Evolutionary conservation across 2,329 filamentous ascomycete species (phyloP), one percentile per base, ranked within the genome.

Genomic region (Aplosporella prunicola): DNA sequence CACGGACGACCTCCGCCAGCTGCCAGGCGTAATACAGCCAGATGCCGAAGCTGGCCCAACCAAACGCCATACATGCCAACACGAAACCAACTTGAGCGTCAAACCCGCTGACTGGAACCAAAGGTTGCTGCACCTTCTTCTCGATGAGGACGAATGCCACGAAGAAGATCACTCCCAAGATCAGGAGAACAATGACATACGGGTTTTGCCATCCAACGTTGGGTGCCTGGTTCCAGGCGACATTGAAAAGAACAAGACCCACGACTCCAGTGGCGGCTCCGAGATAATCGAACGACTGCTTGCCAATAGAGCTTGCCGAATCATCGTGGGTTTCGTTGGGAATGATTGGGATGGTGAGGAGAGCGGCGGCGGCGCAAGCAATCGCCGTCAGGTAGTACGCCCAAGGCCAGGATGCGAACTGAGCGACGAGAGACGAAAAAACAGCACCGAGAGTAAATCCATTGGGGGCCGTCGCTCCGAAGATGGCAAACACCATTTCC

Each of bases 211-310:
- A 82, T 2, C 75, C 74, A 2, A 67, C 70, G 0, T 73, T 61
- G 0, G 74, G 68, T 0, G 72, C 76, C 49, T 82, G 76, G 41
- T 78, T 81, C 74, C 75, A 80, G 0, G 76, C 72, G 46, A 82
- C 74, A 51, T 80, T 80, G 56, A 82, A 67, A 13, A 82, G 60
- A 0, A 79, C 62, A 16, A 82, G 58, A 0, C 68, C 69, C 0
- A 62, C 59, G 13, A 80, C 63, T 1, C 77, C 76, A 3, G 62
- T 56, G 4, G 59, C 41, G 5, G 62, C 62, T 9, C 70, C 71
- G 5, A 64, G 47, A 14, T 63, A 45, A 39, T 71, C 67, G 5
- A 68, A 49, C 20, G 60, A 52, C 35, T 43, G 42, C 38, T 43
- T 56, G 22, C 55, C 44, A 20, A 36, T 33, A 7, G 42, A 13